Evolutionary conservation across 2,329 filamentous ascomycete genomes (phyloP).

Genomic region (Aspergillus ustus): DNA sequence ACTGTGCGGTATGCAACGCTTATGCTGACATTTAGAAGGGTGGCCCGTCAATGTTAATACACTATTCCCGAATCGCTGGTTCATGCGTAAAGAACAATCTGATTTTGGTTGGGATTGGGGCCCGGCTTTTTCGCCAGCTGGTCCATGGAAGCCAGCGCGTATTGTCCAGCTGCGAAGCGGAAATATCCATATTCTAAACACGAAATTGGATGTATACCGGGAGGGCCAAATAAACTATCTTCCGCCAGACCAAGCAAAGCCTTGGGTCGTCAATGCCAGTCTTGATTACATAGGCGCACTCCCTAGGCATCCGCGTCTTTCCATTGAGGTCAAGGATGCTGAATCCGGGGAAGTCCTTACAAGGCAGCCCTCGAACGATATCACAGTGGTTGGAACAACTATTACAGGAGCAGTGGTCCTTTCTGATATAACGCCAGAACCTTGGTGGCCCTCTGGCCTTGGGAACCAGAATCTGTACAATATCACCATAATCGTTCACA

Average conservation of each 20-base stretch:
- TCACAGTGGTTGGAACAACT: constrained; percentile 47
- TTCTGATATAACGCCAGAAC: constrained; percentile 50
- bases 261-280: constrained; percentile 67
- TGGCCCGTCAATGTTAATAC: constrained; percentile 59
- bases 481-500: constrained; percentile 55
- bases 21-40: constrained; percentile 29
- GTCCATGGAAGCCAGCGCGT: constrained; percentile 65
- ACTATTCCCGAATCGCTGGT: constrained; percentile 60
- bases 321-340: constrained; percentile 53
- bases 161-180: constrained; percentile 56
- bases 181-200: constrained; percentile 56
- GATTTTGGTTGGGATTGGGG: constrained; percentile 71
- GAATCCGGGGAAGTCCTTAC: constrained; percentile 45
- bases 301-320: constrained; percentile 50
- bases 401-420: constrained; percentile 57
- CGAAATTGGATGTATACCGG: constrained; percentile 63
- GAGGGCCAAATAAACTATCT: constrained; percentile 63
- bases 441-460: constrained; percentile 66
- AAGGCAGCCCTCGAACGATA: constrained; percentile 44
- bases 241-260: constrained; percentile 59
- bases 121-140: constrained; percentile 65
- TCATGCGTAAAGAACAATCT: constrained; percentile 64
- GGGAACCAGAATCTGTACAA: constrained; percentile 64
- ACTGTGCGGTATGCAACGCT: background rate
- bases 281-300: constrained; percentile 60